phyloP scores from a whole-genome alignment of 257 asterid species.

The Solanum pennellii region DNA sequence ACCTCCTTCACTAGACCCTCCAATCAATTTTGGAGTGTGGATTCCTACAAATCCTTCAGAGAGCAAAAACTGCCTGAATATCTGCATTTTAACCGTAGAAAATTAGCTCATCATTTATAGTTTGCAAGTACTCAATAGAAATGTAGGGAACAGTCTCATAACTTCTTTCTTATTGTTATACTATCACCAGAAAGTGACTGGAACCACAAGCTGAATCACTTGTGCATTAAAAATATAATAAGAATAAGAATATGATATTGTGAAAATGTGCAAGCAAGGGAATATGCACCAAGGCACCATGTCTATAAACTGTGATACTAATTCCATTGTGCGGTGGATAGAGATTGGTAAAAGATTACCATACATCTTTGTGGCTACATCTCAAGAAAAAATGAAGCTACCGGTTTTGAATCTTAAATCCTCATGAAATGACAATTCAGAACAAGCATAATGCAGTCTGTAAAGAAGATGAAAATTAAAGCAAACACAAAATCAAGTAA shows the following conservation, averaged over 20 bases:
- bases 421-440: background rate
- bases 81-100: constrained; percentile 17
- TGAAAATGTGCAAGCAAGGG: background rate
- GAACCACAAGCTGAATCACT: background rate
- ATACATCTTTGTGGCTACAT: background rate
- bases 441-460: background rate
- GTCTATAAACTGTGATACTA: background rate
- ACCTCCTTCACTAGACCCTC: constrained; percentile 97
- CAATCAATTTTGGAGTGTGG: constrained; percentile 75
- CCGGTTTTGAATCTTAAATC: background rate
- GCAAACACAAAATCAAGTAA: background rate
- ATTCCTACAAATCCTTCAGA: constrained; percentile 59
- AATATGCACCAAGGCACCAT: background rate
- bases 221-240: background rate
- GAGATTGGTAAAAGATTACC: background rate
- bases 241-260: background rate
- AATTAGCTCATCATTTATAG: background rate
- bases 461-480: background rate
- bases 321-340: background rate
- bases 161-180: background rate
- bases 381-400: background rate
- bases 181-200: background rate
- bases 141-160: background rate
- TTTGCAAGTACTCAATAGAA: background rate
- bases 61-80: constrained; percentile 49